These are phyloP conservation scores for Ceratopteris richardii DNA, from an alignment of 75 land plant species.

Conservation along the genomic window DNA sequence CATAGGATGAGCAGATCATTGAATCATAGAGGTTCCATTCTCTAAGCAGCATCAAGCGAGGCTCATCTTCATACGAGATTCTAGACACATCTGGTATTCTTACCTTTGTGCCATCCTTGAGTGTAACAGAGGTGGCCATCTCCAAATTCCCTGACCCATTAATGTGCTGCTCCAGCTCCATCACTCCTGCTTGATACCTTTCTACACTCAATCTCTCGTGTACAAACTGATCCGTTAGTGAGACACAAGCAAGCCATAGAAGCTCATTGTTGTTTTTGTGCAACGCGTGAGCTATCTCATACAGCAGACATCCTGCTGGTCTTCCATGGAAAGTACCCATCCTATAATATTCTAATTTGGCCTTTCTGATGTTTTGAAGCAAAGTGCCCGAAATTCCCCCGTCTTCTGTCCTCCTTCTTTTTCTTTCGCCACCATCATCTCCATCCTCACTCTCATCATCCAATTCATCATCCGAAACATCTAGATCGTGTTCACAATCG, in stretches of 20 bases:
- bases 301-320: conserved; percentile 84
- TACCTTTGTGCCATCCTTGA: conserved; percentile 90
- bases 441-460: conserved; percentile 21
- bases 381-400: conserved; percentile 35
- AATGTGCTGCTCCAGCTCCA: conserved; percentile 85
- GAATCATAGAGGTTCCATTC: conserved; percentile 96
- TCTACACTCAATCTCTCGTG: conserved; percentile 86
- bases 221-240: conserved; percentile 90
- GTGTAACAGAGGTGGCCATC: conserved; percentile 55
- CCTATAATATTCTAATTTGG: conserved; percentile 58
- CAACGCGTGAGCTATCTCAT: conserved; percentile 68
- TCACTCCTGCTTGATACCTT: conserved; percentile 76
- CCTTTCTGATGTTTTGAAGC: conserved; percentile 23
- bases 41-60: conserved; percentile 79
- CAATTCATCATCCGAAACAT: conserved; percentile 10
- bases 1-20: conserved; percentile 81
- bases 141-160: conserved; percentile 76
- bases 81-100: conserved; percentile 75
- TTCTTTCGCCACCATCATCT: conserved; percentile 30
- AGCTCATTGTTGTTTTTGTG: conserved; percentile 86
- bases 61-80: conserved; percentile 85
- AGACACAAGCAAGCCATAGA: conserved; percentile 93
- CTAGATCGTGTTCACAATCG: conserved; percentile 32
- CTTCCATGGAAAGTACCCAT: conserved; percentile 87
- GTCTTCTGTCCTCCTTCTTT: conserved; percentile 6